Base-by-base conservation (phyloP, 805 yeast genomes). In the Isabelozyma rhagii region DNA sequence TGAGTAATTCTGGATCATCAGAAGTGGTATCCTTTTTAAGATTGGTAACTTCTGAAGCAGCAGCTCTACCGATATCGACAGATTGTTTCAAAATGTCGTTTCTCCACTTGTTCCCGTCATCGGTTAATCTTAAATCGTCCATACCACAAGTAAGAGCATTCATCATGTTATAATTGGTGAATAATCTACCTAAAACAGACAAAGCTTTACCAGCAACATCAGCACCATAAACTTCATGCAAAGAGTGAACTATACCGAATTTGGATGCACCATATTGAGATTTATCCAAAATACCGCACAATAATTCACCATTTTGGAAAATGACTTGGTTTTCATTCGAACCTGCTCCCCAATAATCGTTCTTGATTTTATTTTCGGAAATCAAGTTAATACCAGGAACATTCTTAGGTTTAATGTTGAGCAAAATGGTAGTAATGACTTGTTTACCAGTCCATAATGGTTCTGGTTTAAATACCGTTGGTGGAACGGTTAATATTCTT, bases 391-490 rank as follows among this genome's bases (percentile, higher is more conserved):
- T 76, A 67, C 99, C 99, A 18, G 98, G 97, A 71, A 92, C 85
- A 53, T 81, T 80, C 11, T 80, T 74, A 2, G 99, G 98, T 58
- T 87, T 89, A 57, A 94, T 86, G 68, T 94, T 94, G 54, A 89
- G 75, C 63, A 94, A 68, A 41, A 94, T 83, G n/a, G 99, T 93
- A 13, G 97, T 83, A 56, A 94, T 92, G 46, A 94, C 81, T 75
- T 94, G 99, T 68, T 94, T 94, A 66, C 99, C 99, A 5, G 99
- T 93, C 99, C 99, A 94, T 66, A 93, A 67, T 21, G 94, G 91
- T 54, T 75, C 78, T 3, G 99, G 99, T 66, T 92, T 91, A 65
- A 80, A 65, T 42, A 94, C 73, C 1, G 98, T 83, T 27, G 99
- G 99, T 4, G 97, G 93, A 42, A 96, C 78, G 25, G 97, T 89